Conservation (phyloP, 208 protist genomes). For the Novymonas esmeraldas region DNA sequence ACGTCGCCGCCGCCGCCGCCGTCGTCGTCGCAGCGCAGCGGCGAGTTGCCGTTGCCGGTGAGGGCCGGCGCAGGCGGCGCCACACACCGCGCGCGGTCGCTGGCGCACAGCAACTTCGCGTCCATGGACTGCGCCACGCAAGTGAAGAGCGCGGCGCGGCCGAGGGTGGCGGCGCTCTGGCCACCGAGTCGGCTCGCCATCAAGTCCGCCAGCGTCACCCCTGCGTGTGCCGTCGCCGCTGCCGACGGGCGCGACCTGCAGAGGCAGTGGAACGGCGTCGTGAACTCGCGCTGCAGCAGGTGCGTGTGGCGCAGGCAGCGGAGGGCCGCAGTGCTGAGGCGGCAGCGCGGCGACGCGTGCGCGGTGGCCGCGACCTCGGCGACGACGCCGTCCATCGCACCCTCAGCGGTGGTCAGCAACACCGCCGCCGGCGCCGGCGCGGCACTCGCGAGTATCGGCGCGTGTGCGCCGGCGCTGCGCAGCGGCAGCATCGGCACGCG, state of each 20-base stretch:
- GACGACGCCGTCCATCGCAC: neutral
- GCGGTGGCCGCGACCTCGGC: neutral
- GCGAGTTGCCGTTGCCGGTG: no score
- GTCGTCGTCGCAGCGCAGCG: neutral
- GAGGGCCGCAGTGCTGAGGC: slow-evolving; percentile 13
- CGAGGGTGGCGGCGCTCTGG: neutral
- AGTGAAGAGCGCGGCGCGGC: slow-evolving; percentile 17
- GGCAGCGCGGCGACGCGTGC: no score
- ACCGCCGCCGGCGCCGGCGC: neutral
- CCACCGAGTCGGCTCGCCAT: slow-evolving; percentile 2
- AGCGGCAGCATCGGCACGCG: slow-evolving; percentile 18
- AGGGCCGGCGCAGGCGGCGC: neutral
- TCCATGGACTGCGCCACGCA: slow-evolving; percentile 18
- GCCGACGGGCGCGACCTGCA: neutral
- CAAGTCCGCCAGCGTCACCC: neutral
- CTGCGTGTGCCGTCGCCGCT: neutral
- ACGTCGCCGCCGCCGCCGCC: neutral
- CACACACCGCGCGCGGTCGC: slow-evolving; percentile 8
- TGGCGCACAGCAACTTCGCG: slow-evolving; percentile 17
- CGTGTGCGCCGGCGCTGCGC: slow-evolving; percentile 1
- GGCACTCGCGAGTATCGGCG: slow-evolving; percentile 17
- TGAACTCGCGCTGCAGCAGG: slow-evolving; percentile 4
- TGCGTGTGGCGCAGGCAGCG: slow-evolving; percentile 11
- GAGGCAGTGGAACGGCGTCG: slow-evolving; percentile 11
- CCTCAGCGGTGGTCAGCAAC: neutral